phyloP scores from a whole-genome alignment of 805 yeast species.

The Lipomyces spencermartinsiae region DNA sequence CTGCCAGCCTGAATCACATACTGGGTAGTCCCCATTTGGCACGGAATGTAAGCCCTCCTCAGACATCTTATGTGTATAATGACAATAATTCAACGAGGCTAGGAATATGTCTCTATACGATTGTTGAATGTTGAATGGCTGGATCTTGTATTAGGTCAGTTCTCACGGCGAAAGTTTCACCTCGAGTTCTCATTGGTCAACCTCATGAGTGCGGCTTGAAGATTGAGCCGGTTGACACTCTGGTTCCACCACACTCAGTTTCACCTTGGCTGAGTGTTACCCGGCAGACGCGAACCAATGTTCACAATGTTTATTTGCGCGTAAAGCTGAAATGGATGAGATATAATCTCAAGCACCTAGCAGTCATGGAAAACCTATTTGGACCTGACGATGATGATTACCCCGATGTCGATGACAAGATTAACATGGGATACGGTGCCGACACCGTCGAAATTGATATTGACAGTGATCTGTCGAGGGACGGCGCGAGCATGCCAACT shows the following conservation, averaged over 20 bases:
- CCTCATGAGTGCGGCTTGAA: not conserved
- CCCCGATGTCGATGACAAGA: not conserved
- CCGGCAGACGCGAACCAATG: not conserved
- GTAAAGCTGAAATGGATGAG: not conserved
- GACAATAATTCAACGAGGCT: not conserved
- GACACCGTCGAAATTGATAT: not conserved
- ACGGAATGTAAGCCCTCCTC: not conserved
- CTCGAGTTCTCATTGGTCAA: not conserved
- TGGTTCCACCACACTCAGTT: too few relatives aligned
- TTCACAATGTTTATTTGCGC: not conserved
- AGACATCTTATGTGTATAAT: not conserved
- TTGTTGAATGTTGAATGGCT: not conserved
- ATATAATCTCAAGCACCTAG: not conserved
- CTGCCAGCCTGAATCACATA: not conserved
- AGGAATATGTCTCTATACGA: not conserved
- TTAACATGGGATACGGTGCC: not conserved
- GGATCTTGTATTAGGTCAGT: not conserved
- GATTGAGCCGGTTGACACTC: not conserved
- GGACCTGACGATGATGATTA: constrained; percentile 17
- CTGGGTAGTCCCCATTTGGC: not conserved
- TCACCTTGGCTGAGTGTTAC: not conserved
- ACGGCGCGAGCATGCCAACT: not conserved
- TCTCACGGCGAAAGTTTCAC: not conserved
- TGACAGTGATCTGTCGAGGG: not conserved
- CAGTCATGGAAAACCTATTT: constrained; percentile 20